Evolutionary conservation across 2,329 filamentous ascomycete genomes (phyloP).

Genomic region (Beauveria rudraprayagi): DNA sequence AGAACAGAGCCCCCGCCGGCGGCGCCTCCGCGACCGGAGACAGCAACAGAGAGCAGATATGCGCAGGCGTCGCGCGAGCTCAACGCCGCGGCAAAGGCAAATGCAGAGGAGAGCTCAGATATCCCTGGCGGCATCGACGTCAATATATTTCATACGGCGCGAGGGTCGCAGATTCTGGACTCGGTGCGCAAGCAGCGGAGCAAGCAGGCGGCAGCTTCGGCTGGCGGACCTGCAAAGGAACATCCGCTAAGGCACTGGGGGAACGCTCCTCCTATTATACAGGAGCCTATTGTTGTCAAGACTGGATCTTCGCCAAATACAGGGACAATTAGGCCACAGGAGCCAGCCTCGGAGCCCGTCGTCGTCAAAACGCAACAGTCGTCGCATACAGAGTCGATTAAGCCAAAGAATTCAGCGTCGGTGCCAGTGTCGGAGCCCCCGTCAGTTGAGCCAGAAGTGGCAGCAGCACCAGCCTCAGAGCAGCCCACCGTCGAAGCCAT

Average conservation of each 20-base stretch:
- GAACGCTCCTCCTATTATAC: not conserved
- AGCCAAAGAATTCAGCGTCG: too few species aligned
- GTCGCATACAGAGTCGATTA: too few species aligned
- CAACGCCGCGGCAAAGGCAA: conserved; percentile 6
- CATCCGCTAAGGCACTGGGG: conserved; percentile 31
- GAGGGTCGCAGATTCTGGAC: conserved; percentile 37
- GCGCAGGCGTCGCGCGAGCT: conserved; percentile 2
- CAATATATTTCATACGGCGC: conserved; percentile 40
- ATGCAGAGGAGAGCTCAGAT: conserved; percentile 22
- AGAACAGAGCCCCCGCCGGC: not conserved
- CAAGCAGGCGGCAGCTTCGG: conserved; percentile 10
- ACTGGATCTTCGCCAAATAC: not conserved
- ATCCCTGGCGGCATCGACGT: conserved; percentile 34
- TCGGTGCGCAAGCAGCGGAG: conserved; percentile 21
- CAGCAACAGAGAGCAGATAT: not conserved
- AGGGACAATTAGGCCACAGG: not conserved
- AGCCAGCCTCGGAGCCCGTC: too few species aligned
- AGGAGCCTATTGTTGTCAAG: not conserved
- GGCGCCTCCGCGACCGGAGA: not conserved
- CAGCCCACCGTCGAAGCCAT: not conserved
- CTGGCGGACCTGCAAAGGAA: conserved; percentile 23
- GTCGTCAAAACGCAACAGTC: too few species aligned
- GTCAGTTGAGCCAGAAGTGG: not conserved
- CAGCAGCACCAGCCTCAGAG: not conserved
- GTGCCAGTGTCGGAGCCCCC: not conserved